phyloP scores from a whole-genome alignment of 2,329 filamentous ascomycete species.

The Setomelanomma holmii region DNA sequence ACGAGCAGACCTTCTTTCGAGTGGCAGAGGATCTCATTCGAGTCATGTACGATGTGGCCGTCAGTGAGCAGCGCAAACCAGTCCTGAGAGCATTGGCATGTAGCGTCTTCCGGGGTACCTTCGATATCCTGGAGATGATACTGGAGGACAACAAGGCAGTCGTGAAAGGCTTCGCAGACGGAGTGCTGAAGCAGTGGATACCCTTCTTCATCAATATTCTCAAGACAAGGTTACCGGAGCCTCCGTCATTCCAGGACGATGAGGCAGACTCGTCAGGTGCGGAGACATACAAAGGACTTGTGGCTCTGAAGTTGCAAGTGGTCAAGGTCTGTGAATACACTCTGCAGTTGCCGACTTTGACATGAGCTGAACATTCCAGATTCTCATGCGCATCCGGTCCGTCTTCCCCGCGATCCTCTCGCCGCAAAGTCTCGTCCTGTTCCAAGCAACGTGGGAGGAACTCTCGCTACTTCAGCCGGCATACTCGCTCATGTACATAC shows the following conservation, averaged over 20 bases:
- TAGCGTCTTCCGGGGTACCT: constrained; percentile 87
- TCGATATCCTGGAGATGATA: constrained; percentile 96
- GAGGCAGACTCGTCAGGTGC: constrained; percentile 62
- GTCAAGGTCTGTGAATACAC: constrained; percentile 79
- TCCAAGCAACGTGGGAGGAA: constrained; percentile 89
- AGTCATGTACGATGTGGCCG: constrained; percentile 81
- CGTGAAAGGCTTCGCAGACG: constrained; percentile 88
- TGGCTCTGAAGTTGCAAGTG: constrained; percentile 91
- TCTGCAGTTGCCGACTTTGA: neutral
- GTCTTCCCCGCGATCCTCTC: constrained; percentile 84
- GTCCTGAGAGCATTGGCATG: constrained; percentile 84
- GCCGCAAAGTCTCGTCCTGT: constrained; percentile 81
- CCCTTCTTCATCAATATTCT: constrained; percentile 85
- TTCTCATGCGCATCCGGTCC: constrained; percentile 83
- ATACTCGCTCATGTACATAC: constrained; percentile 85
- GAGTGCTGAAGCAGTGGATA: constrained; percentile 82
- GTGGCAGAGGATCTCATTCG: constrained; percentile 87
- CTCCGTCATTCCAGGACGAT: constrained; percentile 65
- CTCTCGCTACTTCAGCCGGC: constrained; percentile 73
- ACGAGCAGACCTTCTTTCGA: constrained; percentile 92
- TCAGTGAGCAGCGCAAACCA: constrained; percentile 75
- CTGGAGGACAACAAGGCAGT: constrained; percentile 89
- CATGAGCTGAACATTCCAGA: constrained; percentile 53
- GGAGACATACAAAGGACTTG: constrained; percentile 77
- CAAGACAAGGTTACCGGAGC: constrained; percentile 73